phyloP scores from a whole-genome alignment of 352 stramenopile species.

The Pythium volutum region DNA sequence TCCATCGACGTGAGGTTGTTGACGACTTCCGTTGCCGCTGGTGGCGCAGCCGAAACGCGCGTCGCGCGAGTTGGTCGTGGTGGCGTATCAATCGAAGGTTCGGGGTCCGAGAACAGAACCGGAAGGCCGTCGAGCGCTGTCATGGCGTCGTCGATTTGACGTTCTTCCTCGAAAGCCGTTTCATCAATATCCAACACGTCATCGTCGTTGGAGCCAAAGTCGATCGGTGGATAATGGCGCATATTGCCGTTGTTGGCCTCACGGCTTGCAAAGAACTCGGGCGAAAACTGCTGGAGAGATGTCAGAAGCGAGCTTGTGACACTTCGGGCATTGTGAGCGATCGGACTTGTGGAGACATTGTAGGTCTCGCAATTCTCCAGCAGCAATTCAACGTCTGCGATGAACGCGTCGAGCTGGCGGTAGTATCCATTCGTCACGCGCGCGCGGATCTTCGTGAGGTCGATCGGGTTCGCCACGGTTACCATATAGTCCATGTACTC shows the following conservation, averaged over 20 bases:
- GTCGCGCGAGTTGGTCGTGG: slow-evolving; percentile 7
- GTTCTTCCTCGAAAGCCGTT: slow-evolving; percentile 15
- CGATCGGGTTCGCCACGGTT: slow-evolving; percentile 81
- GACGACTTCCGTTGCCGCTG: neutral
- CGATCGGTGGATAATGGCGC: slow-evolving; percentile 50
- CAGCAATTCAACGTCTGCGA: slow-evolving; percentile 73
- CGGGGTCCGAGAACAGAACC: neutral
- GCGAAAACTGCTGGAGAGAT: slow-evolving; percentile 61
- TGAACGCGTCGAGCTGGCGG: slow-evolving; percentile 78
- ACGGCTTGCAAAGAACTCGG: slow-evolving; percentile 27
- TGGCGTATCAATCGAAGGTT: neutral
- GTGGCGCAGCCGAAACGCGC: neutral
- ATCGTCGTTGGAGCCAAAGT: slow-evolving; percentile 42
- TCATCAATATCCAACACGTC: slow-evolving; percentile 20
- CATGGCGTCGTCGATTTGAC: slow-evolving; percentile 33
- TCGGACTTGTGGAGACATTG: slow-evolving; percentile 76
- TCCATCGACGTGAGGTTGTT: neutral
- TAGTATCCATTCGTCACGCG: slow-evolving; percentile 72
- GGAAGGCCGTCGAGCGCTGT: slow-evolving; percentile 19
- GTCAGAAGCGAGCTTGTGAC: slow-evolving; percentile 59
- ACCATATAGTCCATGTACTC: slow-evolving; percentile 79
- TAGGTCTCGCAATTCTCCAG: slow-evolving; percentile 81
- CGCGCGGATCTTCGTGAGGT: slow-evolving; percentile 75
- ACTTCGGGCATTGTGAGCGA: slow-evolving; percentile 79
- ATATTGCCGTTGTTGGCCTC: slow-evolving; percentile 23